Percentiles rank a stretch among this genome's conserved stretches.
Evolutionary conservation across 2,329 filamentous ascomycete genomes (phyloP).

Genomic region (Proliferodiscus dingleyae): DNA sequence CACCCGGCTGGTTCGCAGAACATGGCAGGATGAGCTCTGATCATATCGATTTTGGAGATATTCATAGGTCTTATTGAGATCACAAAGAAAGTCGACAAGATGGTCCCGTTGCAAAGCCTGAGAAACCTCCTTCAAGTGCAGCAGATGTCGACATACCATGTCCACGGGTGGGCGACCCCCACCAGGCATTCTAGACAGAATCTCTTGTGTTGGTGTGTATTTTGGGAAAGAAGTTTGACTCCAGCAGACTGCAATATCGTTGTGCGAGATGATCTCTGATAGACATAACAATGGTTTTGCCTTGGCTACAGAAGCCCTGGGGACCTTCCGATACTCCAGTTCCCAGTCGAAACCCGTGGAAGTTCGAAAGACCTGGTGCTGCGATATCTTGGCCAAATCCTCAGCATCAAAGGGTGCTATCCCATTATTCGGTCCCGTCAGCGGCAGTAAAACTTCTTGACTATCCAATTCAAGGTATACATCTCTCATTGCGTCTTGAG

Average conservation of each 20-base stretch:
- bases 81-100: conserved; percentile 12
- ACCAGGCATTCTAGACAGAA: conserved; percentile 3
- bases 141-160: conserved; percentile 21
- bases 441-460: conserved; percentile 10
- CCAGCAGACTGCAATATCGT: conserved; percentile 21
- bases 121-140: conserved; percentile 16
- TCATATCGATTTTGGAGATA: conserved; percentile 19
- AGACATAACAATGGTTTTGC: conserved; percentile 8
- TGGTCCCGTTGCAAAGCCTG: conserved; percentile 5
- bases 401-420: not conserved
- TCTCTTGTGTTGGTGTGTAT: conserved; percentile 13
- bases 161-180: conserved; percentile 8
- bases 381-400: conserved; percentile 12
- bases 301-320: conserved; percentile 14
- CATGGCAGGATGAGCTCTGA: not conserved
- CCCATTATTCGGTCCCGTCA: conserved; percentile 10
- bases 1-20: conserved; percentile 9
- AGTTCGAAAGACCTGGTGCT: conserved; percentile 14
- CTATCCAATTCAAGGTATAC: conserved; percentile 7
- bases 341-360: conserved; percentile 10
- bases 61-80: conserved; percentile 19
- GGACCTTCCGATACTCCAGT: conserved; percentile 9
- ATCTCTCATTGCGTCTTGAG: conserved; percentile 2
- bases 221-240: conserved; percentile 21
- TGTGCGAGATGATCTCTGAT: conserved; percentile 13